A percentile compares a stretch with the other conserved stretches of the same genome.
Conservation (phyloP, 768 basidiomycete species). For the Pholiota conissans region DNA sequence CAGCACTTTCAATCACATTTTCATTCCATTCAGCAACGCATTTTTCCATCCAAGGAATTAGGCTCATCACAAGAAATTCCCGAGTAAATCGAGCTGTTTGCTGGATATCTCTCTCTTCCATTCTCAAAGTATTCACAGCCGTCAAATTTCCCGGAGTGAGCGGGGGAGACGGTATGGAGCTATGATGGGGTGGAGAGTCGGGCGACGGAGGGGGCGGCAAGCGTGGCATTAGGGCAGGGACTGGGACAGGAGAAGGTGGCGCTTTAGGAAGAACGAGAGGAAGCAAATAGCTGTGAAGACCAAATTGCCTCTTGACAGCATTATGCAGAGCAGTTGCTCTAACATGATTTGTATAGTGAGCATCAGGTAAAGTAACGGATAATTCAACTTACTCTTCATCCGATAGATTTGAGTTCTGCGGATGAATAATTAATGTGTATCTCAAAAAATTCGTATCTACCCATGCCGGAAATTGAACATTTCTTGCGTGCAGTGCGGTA, state of each 20-base stretch:
- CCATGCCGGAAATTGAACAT: slow-evolving; percentile 74
- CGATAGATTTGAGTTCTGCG: slow-evolving; percentile 64
- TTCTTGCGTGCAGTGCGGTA: slow-evolving; percentile 68
- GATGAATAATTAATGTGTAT: slow-evolving; percentile 79
- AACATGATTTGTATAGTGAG: slow-evolving; percentile 8
- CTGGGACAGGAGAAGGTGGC: slow-evolving; percentile 64
- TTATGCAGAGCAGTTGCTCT: slow-evolving; percentile 82
- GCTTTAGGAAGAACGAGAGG: slow-evolving; percentile 59
- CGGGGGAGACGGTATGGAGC: slow-evolving; percentile 16
- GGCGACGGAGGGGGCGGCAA: slow-evolving; percentile 53
- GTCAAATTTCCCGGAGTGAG: slow-evolving; percentile 23
- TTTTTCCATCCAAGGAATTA: slow-evolving; percentile 97
- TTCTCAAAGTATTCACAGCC: slow-evolving; percentile 42
- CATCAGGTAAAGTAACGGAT: background rate
- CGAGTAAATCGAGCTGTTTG: slow-evolving; percentile 76
- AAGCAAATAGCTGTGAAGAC: slow-evolving; percentile 74
- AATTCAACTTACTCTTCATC: slow-evolving; percentile 70
- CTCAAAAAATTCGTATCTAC: slow-evolving; percentile 71
- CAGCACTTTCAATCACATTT: slow-evolving; percentile 33
- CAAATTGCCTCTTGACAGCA: slow-evolving; percentile 86
- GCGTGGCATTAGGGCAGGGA: slow-evolving; percentile 65
- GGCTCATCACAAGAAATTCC: slow-evolving; percentile 86
- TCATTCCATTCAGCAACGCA: slow-evolving; percentile 95
- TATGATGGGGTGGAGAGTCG: slow-evolving; percentile 27
- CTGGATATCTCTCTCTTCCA: slow-evolving; percentile 75